Conservation (phyloP, 805 yeast species). For the Schwanniomyces pseudopolymorphus region DNA sequence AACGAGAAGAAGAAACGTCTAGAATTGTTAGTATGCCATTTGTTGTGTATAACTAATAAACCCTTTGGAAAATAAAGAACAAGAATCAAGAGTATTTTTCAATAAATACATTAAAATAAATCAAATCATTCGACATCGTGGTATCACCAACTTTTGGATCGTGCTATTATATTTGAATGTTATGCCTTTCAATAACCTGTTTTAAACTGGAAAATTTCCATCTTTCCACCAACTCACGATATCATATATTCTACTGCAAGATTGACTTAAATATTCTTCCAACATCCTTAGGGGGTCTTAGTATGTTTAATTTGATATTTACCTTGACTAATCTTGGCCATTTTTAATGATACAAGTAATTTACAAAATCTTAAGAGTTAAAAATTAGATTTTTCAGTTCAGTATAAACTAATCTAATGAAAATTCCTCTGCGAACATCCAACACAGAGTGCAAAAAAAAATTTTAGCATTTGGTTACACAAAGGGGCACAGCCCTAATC, state of each 20-base stretch:
- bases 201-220: neutral
- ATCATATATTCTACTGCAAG: neutral
- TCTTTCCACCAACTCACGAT: neutral
- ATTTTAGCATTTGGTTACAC: slow-evolving; percentile 2
- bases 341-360: slow-evolving; percentile 26
- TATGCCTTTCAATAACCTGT: neutral
- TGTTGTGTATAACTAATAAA: neutral
- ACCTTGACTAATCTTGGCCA: slow-evolving; percentile 69
- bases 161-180: neutral
- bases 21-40: slow-evolving; percentile 30
- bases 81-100: neutral
- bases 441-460: slow-evolving; percentile 8
- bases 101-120: neutral
- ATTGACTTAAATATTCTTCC: neutral
- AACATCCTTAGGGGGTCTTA: neutral
- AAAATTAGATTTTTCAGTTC: slow-evolving; percentile 5
- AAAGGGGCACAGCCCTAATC: slow-evolving; percentile 8
- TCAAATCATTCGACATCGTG: neutral
- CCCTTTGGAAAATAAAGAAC: neutral
- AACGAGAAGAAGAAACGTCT: slow-evolving; percentile 99
- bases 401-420: slow-evolving; percentile 6
- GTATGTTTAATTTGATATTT: slow-evolving; percentile 21
- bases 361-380: slow-evolving; percentile 7
- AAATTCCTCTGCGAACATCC: slow-evolving; percentile 10
- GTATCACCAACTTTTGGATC: neutral